Evolutionary conservation across 495 filamentous ascomycete genomes (phyloP).

Genomic region (Cenococcum geophilum): DNA sequence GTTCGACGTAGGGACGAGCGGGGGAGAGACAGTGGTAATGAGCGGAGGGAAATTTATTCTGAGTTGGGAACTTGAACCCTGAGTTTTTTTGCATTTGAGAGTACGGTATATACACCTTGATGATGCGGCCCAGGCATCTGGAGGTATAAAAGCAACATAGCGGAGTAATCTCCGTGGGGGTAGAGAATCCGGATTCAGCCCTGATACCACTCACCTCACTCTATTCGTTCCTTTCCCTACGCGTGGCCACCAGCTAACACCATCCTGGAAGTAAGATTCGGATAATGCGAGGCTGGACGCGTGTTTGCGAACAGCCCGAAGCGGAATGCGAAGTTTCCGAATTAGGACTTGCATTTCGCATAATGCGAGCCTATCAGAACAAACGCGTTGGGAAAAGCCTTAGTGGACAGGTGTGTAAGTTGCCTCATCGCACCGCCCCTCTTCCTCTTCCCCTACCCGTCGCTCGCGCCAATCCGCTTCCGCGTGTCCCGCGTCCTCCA

Average conservation of each 20-base stretch:
- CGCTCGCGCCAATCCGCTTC: conserved; percentile 29
- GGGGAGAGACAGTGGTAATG: neutral
- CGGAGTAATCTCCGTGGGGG: neutral
- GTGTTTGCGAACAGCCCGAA: too few relatives aligned
- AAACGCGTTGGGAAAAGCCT: too few relatives aligned
- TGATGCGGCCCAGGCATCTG: neutral
- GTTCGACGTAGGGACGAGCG: neutral
- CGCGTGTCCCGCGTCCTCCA: conserved; percentile 28
- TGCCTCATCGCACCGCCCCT: neutral
- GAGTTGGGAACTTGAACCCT: too few relatives aligned
- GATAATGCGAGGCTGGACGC: too few relatives aligned
- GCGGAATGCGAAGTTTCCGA: too few relatives aligned
- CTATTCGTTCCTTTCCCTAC: neutral
- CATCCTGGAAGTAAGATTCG: too few relatives aligned
- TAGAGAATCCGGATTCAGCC: neutral
- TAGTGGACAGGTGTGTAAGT: too few relatives aligned
- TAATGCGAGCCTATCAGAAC: too few relatives aligned
- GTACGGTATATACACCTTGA: neutral
- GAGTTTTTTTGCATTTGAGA: too few relatives aligned
- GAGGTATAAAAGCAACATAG: neutral
- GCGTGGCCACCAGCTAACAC: too few relatives aligned
- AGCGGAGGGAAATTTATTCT: too few relatives aligned
- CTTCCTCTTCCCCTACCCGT: conserved; percentile 20
- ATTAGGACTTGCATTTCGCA: too few relatives aligned
- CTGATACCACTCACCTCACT: neutral